Conservation (phyloP, 257 asterid species). For the Plantago major region DNA sequence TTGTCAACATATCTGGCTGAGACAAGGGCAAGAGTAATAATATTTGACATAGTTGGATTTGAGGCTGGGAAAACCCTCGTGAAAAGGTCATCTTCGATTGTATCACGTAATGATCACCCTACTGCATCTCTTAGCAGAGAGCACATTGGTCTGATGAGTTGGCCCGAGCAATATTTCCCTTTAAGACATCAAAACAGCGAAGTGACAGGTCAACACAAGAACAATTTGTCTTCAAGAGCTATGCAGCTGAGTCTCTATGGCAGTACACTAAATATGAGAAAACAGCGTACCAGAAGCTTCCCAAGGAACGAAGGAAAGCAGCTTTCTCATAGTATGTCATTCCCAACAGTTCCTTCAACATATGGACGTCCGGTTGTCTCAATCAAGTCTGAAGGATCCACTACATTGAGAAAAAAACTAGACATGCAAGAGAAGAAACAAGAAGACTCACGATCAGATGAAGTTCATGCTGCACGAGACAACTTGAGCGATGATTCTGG, state of each 20-base stretch:
- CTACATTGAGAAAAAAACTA: conserved; percentile 38
- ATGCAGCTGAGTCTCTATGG: conserved; percentile 79
- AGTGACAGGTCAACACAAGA: conserved; percentile 29
- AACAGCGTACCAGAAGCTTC: conserved; percentile 30
- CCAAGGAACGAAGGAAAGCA: conserved; percentile 25
- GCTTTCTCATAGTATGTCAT: conserved; percentile 55
- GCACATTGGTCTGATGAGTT: conserved; percentile 64
- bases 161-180: conserved; percentile 53
- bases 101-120: conserved; percentile 49
- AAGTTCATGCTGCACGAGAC: conserved; percentile 28
- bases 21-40: conserved; percentile 65
- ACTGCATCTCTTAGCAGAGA: conserved; percentile 44
- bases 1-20: conserved; percentile 56
- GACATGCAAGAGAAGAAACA: conserved; percentile 24
- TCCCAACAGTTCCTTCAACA: conserved; percentile 45
- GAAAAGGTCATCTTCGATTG: conserved; percentile 45
- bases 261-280: conserved; percentile 54
- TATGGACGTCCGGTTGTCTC: conserved; percentile 36
- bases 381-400: conserved; percentile 71
- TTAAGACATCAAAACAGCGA: conserved; percentile 28
- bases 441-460: conserved; percentile 19
- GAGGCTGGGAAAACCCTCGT: conserved; percentile 42
- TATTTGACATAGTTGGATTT: conserved; percentile 62
- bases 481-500: conserved; percentile 87
- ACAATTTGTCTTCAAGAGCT: conserved; percentile 64